Base-by-base conservation (phyloP, 2,329 filamentous ascomycete species). In the Arthrobotrys sphaeroides region DNA sequence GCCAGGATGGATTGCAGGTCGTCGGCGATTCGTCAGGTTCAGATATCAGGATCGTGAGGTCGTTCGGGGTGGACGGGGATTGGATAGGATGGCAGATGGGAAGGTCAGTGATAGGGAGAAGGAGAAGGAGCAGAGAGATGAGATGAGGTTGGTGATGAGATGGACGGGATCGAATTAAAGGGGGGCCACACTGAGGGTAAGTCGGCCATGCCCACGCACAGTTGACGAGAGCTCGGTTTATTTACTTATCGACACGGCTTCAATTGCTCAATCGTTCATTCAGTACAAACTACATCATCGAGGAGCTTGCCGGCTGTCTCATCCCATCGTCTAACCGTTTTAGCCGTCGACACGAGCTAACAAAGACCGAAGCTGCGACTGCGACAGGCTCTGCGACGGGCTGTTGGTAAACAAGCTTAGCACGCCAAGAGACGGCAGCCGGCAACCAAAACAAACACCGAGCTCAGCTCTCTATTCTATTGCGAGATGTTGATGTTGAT, bases 351-450 rank as follows among this genome's bases (percentile, higher is more conserved):
- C n/a, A n/a, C n/a, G 42, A 47, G 20, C 45, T 28, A 49, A 13
- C n/a, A n/a, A n/a, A n/a, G n/a, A n/a, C n/a, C n/a, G n/a, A n/a
- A n/a, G n/a, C n/a, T 49, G 45, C 45, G 45, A 49, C 45, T 49
- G 45, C 45, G 45, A 49, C n/a, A n/a, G n/a, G n/a, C n/a, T n/a
- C n/a, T n/a, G n/a, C n/a, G n/a, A n/a, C n/a, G n/a, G n/a, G n/a
- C 45, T 49, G 45, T 49, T 49, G 24, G 45, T 49, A 49, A 49
- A 49, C 45, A n/a, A n/a, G n/a, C n/a, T n/a, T n/a, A n/a, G n/a
- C n/a, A 49, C 5, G 45, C 45, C 45, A 49, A 49, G 45, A n/a
- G n/a, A n/a, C 45, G 26, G 45, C 16, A 28, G 24, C 45, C 28
- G 13, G 24, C 45, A 49, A 49, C 45, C 45, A 18, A 45, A 49